Conservation (phyloP, 2,329 filamentous ascomycete species). For the Diplodia mutila region DNA sequence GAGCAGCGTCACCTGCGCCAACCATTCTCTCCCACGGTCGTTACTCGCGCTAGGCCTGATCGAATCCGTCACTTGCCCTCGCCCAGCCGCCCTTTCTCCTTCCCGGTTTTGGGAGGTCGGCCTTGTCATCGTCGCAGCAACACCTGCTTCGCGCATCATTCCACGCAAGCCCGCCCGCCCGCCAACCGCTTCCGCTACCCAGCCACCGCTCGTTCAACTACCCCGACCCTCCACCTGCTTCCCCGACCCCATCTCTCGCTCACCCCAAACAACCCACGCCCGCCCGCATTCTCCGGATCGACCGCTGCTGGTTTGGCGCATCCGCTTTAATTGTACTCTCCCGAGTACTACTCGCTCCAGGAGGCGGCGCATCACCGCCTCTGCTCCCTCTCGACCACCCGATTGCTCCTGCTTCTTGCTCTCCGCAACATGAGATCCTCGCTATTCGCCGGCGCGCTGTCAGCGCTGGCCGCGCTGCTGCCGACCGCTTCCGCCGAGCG, state of each 20-base stretch:
- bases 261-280: not conserved
- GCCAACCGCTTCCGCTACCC: constrained; percentile 13
- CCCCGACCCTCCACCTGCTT: not conserved
- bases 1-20: constrained; percentile 18
- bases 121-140: constrained; percentile 25
- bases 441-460: constrained; percentile 15
- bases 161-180: constrained; percentile 10
- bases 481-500: constrained; percentile 51
- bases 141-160: constrained; percentile 25
- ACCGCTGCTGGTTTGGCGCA: constrained; percentile 25
- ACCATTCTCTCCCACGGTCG: not conserved
- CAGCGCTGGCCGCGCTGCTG: constrained; percentile 24
- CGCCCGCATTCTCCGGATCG: constrained; percentile 6
- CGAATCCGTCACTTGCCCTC: constrained; percentile 11
- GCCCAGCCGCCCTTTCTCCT: constrained; percentile 18
- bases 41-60: constrained; percentile 23
- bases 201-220: constrained; percentile 24
- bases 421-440: constrained; percentile 15
- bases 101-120: constrained; percentile 21
- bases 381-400: not conserved
- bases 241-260: constrained; percentile 3
- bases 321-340: constrained; percentile 23
- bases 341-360: constrained; percentile 23
- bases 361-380: constrained; percentile 24
- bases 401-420: not conserved